These are phyloP conservation scores for Yarrowia hollandica DNA, from an alignment of 805 yeast genomes.

Conservation along the genomic window DNA sequence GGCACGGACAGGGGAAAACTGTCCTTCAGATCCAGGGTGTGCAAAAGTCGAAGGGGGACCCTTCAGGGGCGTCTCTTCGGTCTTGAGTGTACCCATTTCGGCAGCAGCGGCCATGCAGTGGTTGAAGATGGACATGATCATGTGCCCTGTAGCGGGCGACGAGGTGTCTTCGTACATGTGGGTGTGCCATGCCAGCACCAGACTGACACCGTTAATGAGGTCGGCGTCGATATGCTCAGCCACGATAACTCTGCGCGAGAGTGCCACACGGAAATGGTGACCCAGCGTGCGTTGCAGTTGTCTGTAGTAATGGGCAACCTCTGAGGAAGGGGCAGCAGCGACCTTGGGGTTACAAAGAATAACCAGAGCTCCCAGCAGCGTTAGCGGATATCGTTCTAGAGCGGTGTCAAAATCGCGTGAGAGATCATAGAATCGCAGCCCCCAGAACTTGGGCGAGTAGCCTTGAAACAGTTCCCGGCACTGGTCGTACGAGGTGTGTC, in stretches of 20 bases:
- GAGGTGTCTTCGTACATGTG: slow-evolving; percentile 25
- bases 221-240: slow-evolving; percentile 25
- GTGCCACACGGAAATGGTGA: slow-evolving; percentile 3
- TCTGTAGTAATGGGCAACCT: slow-evolving; percentile 9
- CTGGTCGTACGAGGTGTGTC: slow-evolving; percentile 17
- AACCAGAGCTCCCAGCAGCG: slow-evolving; percentile 9
- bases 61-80: slow-evolving; percentile 15
- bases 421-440: slow-evolving; percentile 15
- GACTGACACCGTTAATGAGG: neutral
- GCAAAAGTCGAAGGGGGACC: slow-evolving; percentile 21
- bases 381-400: slow-evolving; percentile 18
- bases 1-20: slow-evolving; percentile 11
- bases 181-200: slow-evolving; percentile 25
- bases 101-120: slow-evolving; percentile 27
- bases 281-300: slow-evolving; percentile 13
- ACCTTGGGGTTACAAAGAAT: slow-evolving; percentile 13
- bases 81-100: slow-evolving; percentile 19
- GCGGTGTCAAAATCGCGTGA: slow-evolving; percentile 6
- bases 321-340: neutral
- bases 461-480: neutral
- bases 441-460: slow-evolving; percentile 22
- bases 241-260: slow-evolving; percentile 3
- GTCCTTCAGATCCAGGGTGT: slow-evolving; percentile 17
- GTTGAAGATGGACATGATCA: slow-evolving; percentile 27
- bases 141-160: slow-evolving; percentile 20